Percentiles rank a stretch among this genome's conserved stretches.
phyloP scores from a whole-genome alignment of 164 flowering plant species.

The Magnolia officinalis region DNA sequence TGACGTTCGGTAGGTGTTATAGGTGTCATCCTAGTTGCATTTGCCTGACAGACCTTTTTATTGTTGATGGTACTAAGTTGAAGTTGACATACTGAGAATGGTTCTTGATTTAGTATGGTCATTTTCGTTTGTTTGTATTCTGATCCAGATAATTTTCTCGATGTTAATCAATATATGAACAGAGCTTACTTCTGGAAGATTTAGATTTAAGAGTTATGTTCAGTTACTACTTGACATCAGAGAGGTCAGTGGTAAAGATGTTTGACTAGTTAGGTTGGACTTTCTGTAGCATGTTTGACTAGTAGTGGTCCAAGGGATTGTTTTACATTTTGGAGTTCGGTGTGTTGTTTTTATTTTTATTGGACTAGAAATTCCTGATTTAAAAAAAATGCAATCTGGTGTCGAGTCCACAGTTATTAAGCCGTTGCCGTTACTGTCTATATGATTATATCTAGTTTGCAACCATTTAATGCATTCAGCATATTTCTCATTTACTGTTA shows the following conservation, averaged over 20 bases:
- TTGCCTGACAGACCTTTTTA: background rate
- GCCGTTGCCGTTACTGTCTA: background rate
- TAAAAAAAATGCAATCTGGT: background rate
- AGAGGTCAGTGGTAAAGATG: background rate
- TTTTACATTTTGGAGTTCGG: background rate
- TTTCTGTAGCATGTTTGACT: background rate
- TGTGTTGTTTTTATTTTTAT: background rate
- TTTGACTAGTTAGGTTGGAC: background rate
- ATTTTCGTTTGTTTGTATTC: no score
- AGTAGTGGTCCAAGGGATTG: no score
- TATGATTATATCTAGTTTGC: background rate
- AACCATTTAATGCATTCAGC: background rate
- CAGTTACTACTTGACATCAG: background rate
- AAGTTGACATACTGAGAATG: background rate
- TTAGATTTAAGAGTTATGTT: background rate
- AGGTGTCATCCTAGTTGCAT: background rate
- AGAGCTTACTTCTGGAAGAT: background rate
- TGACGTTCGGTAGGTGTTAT: background rate
- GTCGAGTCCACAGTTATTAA: background rate
- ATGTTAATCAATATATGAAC: background rate
- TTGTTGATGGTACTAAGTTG: background rate
- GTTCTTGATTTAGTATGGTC: background rate
- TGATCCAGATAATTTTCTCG: background rate
- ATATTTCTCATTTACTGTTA: background rate
- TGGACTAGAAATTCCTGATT: background rate